phyloP scores from a whole-genome alignment of 2,329 filamentous ascomycete species.

The Coniochaeta sp. region DNA sequence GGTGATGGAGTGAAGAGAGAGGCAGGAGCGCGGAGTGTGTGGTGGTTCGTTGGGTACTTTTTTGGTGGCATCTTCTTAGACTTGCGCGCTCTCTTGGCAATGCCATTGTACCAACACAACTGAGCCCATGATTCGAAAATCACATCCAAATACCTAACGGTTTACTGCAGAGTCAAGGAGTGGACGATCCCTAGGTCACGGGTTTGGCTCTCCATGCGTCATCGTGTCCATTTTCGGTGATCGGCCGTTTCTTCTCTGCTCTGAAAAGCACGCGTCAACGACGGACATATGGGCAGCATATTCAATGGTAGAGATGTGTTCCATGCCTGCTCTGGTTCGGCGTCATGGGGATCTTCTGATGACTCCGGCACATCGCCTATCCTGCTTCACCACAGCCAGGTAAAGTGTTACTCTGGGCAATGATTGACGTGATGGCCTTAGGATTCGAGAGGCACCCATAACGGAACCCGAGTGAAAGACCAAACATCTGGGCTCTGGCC shows the following conservation, averaged over 20 bases:
- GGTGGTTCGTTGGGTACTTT: neutral
- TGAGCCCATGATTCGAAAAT: conserved; percentile 6
- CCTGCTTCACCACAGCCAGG: neutral
- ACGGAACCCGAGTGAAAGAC: neutral
- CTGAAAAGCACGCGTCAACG: neutral
- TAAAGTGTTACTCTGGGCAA: neutral
- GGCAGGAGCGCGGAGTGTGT: neutral
- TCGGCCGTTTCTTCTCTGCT: neutral
- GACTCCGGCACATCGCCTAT: neutral
- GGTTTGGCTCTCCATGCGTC: neutral
- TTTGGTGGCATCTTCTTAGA: conserved; percentile 12
- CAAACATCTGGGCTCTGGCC: neutral
- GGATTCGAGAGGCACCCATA: neutral
- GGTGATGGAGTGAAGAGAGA: neutral
- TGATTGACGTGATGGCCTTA: conserved; percentile 2
- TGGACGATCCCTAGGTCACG: neutral
- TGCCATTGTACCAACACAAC: conserved; percentile 15
- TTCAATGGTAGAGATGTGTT: neutral
- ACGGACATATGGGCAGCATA: neutral
- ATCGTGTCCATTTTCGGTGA: neutral
- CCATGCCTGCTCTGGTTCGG: neutral
- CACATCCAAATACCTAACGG: neutral
- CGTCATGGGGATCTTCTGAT: neutral
- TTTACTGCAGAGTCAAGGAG: neutral
- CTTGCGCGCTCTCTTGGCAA: conserved; percentile 8